Evolutionary conservation across 495 filamentous ascomycete genomes (phyloP).

Genomic region (Podospora appendiculata): DNA sequence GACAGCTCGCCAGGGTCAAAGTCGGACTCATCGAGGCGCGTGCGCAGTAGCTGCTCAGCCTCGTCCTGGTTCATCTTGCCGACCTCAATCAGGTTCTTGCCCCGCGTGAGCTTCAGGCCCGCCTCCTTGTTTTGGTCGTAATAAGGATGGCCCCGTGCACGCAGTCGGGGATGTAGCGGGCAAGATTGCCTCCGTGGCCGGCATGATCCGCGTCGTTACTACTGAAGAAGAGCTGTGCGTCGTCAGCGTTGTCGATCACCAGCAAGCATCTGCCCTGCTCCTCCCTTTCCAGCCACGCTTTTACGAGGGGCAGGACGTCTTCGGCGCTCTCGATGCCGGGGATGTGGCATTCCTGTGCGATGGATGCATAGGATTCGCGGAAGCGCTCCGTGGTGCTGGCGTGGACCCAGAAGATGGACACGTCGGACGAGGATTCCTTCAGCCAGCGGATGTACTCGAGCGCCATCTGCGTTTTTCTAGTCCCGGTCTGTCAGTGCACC

Average conservation of each 20-base stretch:
- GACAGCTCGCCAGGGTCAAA: not conserved
- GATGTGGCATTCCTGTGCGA: slow-evolving; percentile 29
- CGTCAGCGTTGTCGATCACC: slow-evolving; percentile 48
- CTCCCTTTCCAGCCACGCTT: slow-evolving; percentile 28
- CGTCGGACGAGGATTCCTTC: slow-evolving; percentile 21
- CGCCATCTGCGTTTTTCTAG: slow-evolving; percentile 48
- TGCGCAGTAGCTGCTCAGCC: slow-evolving; percentile 10
- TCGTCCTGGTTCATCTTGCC: slow-evolving; percentile 24
- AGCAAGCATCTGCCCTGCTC: slow-evolving; percentile 36
- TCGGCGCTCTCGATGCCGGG: slow-evolving; percentile 23
- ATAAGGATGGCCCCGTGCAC: slow-evolving; percentile 28
- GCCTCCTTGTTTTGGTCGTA: slow-evolving; percentile 31
- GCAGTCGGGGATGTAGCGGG: slow-evolving; percentile 27
- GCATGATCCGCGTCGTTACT: slow-evolving; percentile 1
- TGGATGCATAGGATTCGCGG: slow-evolving; percentile 32
- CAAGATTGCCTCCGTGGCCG: slow-evolving; percentile 7
- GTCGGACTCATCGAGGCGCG: slow-evolving; percentile 1
- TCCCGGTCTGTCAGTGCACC: too few species aligned
- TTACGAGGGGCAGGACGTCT: slow-evolving; percentile 27
- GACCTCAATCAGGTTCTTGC: slow-evolving; percentile 13
- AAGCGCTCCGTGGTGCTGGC: slow-evolving; percentile 32
- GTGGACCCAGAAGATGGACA: slow-evolving; percentile 40
- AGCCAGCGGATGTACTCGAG: slow-evolving; percentile 41
- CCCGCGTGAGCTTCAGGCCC: slow-evolving; percentile 15
- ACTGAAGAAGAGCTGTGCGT: slow-evolving; percentile 28